phyloP scores from a whole-genome alignment of 495 filamentous ascomycete genomes.

The Neurospora intermedia region DNA sequence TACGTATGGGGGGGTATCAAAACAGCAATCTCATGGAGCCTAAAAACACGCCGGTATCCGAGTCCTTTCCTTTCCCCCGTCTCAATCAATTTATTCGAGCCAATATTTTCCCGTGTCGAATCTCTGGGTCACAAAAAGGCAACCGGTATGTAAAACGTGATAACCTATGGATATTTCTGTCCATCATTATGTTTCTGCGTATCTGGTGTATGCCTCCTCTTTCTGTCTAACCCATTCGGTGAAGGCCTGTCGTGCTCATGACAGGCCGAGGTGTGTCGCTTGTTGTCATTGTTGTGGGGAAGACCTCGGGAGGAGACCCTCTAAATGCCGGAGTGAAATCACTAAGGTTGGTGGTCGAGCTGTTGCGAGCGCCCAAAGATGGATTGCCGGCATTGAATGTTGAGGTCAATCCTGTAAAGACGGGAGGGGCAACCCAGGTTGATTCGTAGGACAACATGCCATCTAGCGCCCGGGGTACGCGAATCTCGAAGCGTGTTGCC shows the following conservation, averaged over 20 bases:
- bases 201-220: not conserved
- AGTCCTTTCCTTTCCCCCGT: not conserved
- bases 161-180: not conserved
- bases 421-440: not conserved
- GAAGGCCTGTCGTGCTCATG: constrained; percentile 7
- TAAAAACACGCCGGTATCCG: not conserved
- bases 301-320: constrained; percentile 2
- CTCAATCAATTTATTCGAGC: not conserved
- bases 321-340: not conserved
- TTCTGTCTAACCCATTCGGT: not conserved
- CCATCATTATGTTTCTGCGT: not conserved
- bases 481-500: constrained; percentile 17
- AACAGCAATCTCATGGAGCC: not conserved
- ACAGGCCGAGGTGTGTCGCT: constrained; percentile 26
- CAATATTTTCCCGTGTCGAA: not conserved
- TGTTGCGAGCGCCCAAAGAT: not conserved
- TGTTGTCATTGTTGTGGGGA: constrained; percentile 21
- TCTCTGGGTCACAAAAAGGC: not conserved
- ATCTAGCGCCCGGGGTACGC: constrained; percentile 32
- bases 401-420: not conserved
- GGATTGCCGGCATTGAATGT: not conserved
- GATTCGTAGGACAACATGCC: constrained; percentile 22
- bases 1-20: not conserved
- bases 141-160: not conserved
- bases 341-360: constrained; percentile 1